Base-by-base conservation (phyloP, 164 flowering plant genomes). In the Houttuynia cordata region DNA sequence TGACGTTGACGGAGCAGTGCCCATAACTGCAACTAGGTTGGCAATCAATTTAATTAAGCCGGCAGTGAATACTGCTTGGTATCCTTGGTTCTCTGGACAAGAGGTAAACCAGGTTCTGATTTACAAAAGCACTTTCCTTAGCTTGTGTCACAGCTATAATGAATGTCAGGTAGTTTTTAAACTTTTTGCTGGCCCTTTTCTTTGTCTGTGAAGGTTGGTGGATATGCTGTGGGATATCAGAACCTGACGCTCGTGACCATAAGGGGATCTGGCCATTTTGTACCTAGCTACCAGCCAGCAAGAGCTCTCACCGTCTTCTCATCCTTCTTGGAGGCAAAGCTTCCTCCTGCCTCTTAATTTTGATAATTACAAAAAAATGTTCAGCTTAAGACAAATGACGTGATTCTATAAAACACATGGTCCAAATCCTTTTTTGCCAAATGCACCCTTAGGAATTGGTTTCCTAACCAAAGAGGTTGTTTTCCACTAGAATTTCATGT, bases 241-340 rank as follows among this genome's bases (percentile, higher is more conserved):
- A 68, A 70, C 24, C 22, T 80, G 60, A 70, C 78, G 56, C 73
- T 81, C 30, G 78, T 67, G 52, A 81, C 81, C 7, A 58, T 81
- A 25, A 73, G 81, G 62, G 85, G 78, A 51, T 69, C 83, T 7
- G 81, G 81, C 17, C 83, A 72, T 47, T 42, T 56, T 23, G 81
- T 75, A 50, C 79, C 82, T 8, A 77, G 76, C n/a, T 69, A 73
- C 50, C 78, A 77, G 42, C 79, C 81, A 10, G 70, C 56, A 12
- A 60, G 75, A 21, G 72, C 75, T 19, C 71, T 77, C 19, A 37
- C 69, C 10, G 20, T 78, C 19, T 55, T 74, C 67, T 55, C 73
- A 9, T 69, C 75, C 18, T 78, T 78, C 72, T 25, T 80, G 10
- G 51, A 69, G 24, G 78, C 75, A 40, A 59, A 50, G 45, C 70